These are phyloP conservation scores for Gigaspora rosea DNA, from an alignment of 192 early-diverging fungal species.

Conservation along the genomic window DNA sequence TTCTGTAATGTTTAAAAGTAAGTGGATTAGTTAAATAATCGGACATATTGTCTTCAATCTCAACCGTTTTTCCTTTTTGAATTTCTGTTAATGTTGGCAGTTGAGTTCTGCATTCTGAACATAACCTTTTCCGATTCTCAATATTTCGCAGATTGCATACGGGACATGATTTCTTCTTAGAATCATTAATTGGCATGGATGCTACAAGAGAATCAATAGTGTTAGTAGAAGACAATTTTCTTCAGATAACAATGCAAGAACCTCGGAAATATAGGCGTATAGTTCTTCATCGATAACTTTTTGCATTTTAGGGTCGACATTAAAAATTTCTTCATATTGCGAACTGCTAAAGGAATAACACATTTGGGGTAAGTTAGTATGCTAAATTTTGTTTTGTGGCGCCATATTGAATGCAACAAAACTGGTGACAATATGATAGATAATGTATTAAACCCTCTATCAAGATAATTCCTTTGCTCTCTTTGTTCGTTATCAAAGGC, in stretches of 20 bases:
- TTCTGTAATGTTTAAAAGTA: background rate
- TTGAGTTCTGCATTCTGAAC: background rate
- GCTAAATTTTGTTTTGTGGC: background rate
- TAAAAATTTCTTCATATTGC: conserved; percentile 17
- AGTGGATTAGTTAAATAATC: conserved; percentile 3
- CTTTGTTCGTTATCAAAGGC: conserved; percentile 4
- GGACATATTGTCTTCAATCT: background rate
- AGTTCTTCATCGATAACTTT: too few relatives aligned
- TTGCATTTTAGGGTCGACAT: conserved; percentile 9
- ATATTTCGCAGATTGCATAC: conserved; percentile 5
- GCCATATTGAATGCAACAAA: background rate
- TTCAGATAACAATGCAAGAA: too few relatives aligned
- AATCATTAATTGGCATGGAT: background rate
- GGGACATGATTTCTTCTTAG: background rate
- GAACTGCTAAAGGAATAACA: background rate
- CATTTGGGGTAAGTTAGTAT: background rate
- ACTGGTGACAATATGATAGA: conserved; percentile 2
- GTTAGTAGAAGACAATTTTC: too few relatives aligned
- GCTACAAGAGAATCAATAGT: too few relatives aligned
- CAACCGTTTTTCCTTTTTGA: background rate
- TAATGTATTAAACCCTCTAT: background rate
- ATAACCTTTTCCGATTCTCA: too few relatives aligned
- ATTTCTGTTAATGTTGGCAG: conserved; percentile 5
- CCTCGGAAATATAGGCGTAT: too few relatives aligned
- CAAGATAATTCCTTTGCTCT: background rate